A percentile compares a stretch with the other conserved stretches of the same genome.
phyloP scores from a whole-genome alignment of 2,329 filamentous ascomycete genomes.

The Venturia carpophila region DNA sequence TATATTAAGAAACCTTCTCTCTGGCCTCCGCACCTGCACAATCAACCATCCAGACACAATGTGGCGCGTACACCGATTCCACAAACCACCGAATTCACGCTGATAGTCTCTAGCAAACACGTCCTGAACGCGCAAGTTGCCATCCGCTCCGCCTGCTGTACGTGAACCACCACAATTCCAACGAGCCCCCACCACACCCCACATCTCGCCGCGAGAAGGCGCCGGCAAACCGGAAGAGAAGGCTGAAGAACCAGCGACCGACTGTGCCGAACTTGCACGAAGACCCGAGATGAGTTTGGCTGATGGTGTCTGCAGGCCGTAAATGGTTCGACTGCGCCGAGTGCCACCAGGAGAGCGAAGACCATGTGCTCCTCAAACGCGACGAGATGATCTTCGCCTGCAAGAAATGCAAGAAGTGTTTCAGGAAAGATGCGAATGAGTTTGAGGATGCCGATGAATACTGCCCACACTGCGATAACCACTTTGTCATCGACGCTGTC shows the following conservation, averaged over 20 bases:
- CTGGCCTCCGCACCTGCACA: neutral
- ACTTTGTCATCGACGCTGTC: conserved; percentile 85
- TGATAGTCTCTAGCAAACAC: conserved; percentile 64
- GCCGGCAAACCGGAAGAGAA: conserved; percentile 3
- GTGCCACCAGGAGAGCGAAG: conserved; percentile 77
- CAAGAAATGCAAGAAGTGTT: conserved; percentile 98
- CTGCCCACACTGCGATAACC: conserved; percentile 98
- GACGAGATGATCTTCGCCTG: conserved; percentile 92
- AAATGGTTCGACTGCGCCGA: conserved; percentile 99
- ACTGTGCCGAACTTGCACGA: neutral
- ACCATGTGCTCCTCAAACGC: conserved; percentile 66
- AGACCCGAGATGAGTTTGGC: neutral
- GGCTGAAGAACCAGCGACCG: neutral
- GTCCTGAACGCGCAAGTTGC: conserved; percentile 95
- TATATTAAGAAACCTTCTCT: neutral
- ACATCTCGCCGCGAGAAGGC: neutral
- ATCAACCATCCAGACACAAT: neutral
- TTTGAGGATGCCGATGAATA: conserved; percentile 97
- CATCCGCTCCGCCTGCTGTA: conserved; percentile 94
- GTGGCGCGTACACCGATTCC: neutral
- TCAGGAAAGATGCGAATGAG: conserved; percentile 84
- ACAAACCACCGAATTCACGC: neutral
- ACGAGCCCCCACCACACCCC: conserved; percentile 8
- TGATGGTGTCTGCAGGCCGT: conserved; percentile 48
- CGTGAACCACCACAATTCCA: conserved; percentile 28